A percentile compares a stretch with the other conserved stretches of the same genome.
phyloP scores from a whole-genome alignment of 192 early-diverging fungal genomes.

The Entophlyctis luteolus region DNA sequence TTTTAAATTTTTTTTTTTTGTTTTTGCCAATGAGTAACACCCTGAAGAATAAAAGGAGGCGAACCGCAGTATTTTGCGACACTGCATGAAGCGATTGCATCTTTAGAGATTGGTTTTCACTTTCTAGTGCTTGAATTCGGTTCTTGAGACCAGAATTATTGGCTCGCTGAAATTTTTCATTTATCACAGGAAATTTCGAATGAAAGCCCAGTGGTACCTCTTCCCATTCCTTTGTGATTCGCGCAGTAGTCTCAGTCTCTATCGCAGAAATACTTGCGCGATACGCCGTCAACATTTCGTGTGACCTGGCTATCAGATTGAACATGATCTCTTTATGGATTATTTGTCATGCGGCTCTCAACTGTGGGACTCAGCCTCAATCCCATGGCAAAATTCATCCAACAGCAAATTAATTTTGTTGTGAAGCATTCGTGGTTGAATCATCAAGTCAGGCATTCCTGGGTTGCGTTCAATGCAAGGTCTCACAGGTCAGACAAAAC shows the following conservation, averaged over 20 bases:
- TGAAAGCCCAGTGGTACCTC: background rate
- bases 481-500: background rate
- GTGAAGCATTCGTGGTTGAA: constrained; percentile 36
- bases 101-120: constrained; percentile 33
- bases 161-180: background rate
- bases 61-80: constrained; percentile 25
- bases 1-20: background rate
- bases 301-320: constrained; percentile 13
- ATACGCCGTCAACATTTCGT: constrained; percentile 28
- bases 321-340: background rate
- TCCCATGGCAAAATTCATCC: constrained; percentile 30
- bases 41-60: background rate
- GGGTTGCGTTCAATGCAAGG: background rate
- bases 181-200: background rate
- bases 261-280: constrained; percentile 20
- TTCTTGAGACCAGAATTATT: constrained; percentile 31
- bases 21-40: no score
- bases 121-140: constrained; percentile 22
- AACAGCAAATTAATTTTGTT: constrained; percentile 22
- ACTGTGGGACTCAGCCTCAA: constrained; percentile 18
- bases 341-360: background rate
- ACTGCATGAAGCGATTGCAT: constrained; percentile 26
- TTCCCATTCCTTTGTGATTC: constrained; percentile 35
- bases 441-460: constrained; percentile 28
- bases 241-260: constrained; percentile 23